phyloP scores from a whole-genome alignment of 345 rosid genomes.

The Carallia brachiata region DNA sequence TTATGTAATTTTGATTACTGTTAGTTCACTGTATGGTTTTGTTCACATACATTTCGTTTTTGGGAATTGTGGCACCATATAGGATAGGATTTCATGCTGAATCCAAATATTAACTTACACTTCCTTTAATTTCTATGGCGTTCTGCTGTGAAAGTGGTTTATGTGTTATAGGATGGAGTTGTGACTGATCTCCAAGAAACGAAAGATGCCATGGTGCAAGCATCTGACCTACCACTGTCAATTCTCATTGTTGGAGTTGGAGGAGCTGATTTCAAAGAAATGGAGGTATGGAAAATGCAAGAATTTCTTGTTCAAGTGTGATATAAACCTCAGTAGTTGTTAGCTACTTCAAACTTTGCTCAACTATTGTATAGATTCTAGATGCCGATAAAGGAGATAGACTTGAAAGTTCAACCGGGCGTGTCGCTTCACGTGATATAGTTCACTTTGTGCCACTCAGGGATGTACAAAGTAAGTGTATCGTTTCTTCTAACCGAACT shows the following conservation, averaged over 20 bases:
- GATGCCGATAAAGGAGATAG: conserved; percentile 92
- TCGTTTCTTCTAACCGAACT: too few relatives aligned
- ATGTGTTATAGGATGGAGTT: conserved; percentile 71
- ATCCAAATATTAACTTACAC: background rate
- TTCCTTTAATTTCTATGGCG: background rate
- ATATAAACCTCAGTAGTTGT: background rate
- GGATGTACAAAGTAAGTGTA: conserved; percentile 66
- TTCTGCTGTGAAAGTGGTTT: conserved; percentile 11
- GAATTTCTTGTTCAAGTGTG: too few relatives aligned
- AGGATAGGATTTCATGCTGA: too few relatives aligned
- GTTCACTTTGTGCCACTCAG: conserved; percentile 88
- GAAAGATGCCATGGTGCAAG: conserved; percentile 83
- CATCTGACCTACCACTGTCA: conserved; percentile 87
- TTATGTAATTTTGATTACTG: background rate
- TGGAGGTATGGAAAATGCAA: conserved; percentile 60
- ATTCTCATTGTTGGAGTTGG: conserved; percentile 96
- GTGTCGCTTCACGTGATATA: conserved; percentile 87
- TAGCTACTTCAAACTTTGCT: background rate
- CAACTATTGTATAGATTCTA: conserved; percentile 41
- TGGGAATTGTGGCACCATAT: too few relatives aligned
- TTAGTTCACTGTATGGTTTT: background rate
- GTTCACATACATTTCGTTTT: too few relatives aligned
- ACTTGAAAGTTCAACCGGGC: conserved; percentile 78
- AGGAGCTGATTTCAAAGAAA: conserved; percentile 98
- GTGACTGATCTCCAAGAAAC: conserved; percentile 97